Evolutionary conservation across 345 rosid species (phyloP), one percentile per base, ranked within the genome.

Genomic region (Acer yangbiense): DNA sequence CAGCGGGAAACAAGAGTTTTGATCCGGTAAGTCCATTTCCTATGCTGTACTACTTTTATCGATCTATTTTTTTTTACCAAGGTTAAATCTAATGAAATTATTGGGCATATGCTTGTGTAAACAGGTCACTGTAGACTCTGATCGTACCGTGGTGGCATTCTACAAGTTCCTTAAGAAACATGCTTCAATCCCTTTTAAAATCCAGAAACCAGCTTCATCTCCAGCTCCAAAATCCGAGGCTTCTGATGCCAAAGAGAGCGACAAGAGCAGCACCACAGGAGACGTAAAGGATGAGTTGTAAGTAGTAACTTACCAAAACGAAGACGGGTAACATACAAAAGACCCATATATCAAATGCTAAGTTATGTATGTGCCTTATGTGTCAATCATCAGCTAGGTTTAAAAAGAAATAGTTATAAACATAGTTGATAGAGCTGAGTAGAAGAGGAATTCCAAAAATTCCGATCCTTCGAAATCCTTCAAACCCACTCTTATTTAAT

Each of bases 1-100:
- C 98, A 39, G 98, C 99, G 21, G 98, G 99, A 75, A 96, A 94
- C 89, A 97, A 94, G 87, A 91, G 97, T 81, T 96, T 90, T 60
- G 95, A 96, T 74, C 98, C 99, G 2, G 99, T 96, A 87, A 90
- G 92, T 76, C 41, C 60, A 46, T 16, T 60, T 46, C 46, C 35
- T 69, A 77, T 77, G n/a, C n/a, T n/a, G 16, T 58, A 61, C 60
- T 18, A 29, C 48, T 17, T 27, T 74, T 48, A 46, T 50, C 11
- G 2, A 10, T 50, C 16, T 27, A 1, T 64, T 29, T 35, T 41
- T 43, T 46, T 27, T 64, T 6, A 6, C 29, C 29, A 9, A 14
- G 62, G 18, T 0, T 60, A 54, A 29, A 32, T 55, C 55, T 55
- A 23, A 65, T 58, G 18, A 69, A 50, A 44, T 72, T 16, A 46